These are phyloP conservation scores for Boletus reticuloceps DNA, from an alignment of 768 basidiomycete genomes.

Conservation along the genomic window DNA sequence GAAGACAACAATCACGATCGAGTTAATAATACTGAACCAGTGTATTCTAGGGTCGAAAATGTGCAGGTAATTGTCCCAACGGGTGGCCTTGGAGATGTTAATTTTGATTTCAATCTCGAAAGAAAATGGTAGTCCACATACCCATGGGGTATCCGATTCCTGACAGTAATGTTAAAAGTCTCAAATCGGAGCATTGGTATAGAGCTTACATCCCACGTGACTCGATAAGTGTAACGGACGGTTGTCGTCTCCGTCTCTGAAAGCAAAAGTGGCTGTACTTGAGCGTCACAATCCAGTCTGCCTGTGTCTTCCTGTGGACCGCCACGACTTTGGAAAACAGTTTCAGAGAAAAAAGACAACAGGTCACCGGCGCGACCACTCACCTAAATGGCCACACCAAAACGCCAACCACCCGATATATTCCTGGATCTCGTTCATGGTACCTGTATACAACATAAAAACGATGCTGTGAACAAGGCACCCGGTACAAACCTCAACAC, in stretches of 20 bases:
- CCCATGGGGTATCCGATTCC: slow-evolving; percentile 88
- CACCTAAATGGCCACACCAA: slow-evolving; percentile 74
- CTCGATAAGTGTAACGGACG: slow-evolving; percentile 83
- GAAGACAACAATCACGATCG: slow-evolving; percentile 86
- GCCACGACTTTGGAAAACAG: slow-evolving; percentile 48
- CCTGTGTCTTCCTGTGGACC: slow-evolving; percentile 46
- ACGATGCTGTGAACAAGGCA: background rate
- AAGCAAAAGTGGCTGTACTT: slow-evolving; percentile 51
- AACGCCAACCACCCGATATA: slow-evolving; percentile 90
- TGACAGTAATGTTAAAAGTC: slow-evolving; percentile 27
- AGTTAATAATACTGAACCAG: slow-evolving; percentile 95
- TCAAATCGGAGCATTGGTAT: background rate
- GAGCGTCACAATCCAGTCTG: slow-evolving; percentile 50
- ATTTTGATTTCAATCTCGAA: background rate
- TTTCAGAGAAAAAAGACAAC: background rate
- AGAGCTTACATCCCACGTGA: slow-evolving; percentile 76
- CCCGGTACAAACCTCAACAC: slow-evolving; percentile 55
- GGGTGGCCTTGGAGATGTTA: slow-evolving; percentile 63
- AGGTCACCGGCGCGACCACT: background rate
- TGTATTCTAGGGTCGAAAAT: slow-evolving; percentile 94
- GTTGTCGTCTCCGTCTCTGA: slow-evolving; percentile 57
- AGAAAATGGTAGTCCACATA: slow-evolving; percentile 24
- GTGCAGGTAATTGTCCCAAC: slow-evolving; percentile 96
- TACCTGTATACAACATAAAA: slow-evolving; percentile 51
- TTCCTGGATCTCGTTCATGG: slow-evolving; percentile 63